Base-by-base conservation (phyloP, 2,329 filamentous ascomycete genomes). In the Fusarium hainanense region DNA sequence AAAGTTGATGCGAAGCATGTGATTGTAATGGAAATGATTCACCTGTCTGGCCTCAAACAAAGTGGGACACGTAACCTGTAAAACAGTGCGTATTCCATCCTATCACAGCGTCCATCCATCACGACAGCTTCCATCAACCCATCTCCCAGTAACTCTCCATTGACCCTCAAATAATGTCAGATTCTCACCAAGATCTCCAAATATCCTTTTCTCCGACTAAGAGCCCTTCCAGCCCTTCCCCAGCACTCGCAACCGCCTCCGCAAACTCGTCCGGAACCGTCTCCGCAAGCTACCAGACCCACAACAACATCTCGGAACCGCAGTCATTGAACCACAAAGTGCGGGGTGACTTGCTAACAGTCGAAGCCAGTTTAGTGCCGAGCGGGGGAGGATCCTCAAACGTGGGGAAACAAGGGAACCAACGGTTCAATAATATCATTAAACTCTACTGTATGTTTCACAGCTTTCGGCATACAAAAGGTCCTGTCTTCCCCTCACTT, bases 331-430 rank as follows among this genome's bases (percentile, higher is more conserved):
- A 25, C 40, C 12, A 20, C 21, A 13, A 21, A 42, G 43, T 48
- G 58, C 58, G 58, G 58, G 58, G 58, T 32, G 34, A n/a, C 9
- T 46, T 41, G 49, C 13, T 27, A 28, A 41, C 21, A 41, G 27
- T 30, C 30, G 25, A 34, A 34, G 30, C 16, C 32, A 37, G 18
- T n/a, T 12, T 42, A 44, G 52, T 18, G 40, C 16, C 7, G 37
- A 21, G 58, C 58, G 58, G 58, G 57, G 58, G 37, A 58, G 43
- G 58, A n/a, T 57, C 58, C 54, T 56, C 30, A 27, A 58, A 43
- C 46, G 54, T 46, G 59, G 58, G 59, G 47, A 59, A 30, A 18
- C 28, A n/a, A 23, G n/a, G 18, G 23, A 23, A 6, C 48, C 30
- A 50, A 37, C 16, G 11, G 14, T 50, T 49, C 21, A 37, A 37